Conservation (phyloP, 257 asterid species). For the Solanum bulbocastanum region DNA sequence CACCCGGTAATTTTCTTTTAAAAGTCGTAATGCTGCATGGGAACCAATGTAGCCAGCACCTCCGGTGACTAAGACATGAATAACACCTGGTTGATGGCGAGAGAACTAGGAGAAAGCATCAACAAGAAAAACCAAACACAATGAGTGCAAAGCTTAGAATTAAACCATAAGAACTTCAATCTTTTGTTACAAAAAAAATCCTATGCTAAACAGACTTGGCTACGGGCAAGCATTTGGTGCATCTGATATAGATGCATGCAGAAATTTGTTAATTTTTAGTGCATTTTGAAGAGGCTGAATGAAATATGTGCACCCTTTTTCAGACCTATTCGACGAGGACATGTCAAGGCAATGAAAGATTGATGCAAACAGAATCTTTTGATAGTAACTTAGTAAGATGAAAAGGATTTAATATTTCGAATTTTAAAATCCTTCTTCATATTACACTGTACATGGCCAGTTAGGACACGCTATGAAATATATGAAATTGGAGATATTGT, state of each 20-base stretch:
- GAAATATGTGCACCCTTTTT: background rate
- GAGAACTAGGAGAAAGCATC: conserved; percentile 46
- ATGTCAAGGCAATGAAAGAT: background rate
- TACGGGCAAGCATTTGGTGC: background rate
- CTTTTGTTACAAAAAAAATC: background rate
- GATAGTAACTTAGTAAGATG: background rate
- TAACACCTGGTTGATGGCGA: conserved; percentile 66
- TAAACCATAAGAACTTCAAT: background rate
- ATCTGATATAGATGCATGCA: background rate
- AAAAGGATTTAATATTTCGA: background rate
- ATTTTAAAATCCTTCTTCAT: background rate
- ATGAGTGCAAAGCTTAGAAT: background rate
- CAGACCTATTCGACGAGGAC: background rate
- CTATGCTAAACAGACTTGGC: background rate
- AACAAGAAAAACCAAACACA: background rate
- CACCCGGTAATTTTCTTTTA: conserved; percentile 75
- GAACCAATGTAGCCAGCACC: conserved; percentile 97
- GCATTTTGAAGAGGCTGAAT: background rate
- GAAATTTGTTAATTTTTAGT: background rate
- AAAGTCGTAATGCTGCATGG: conserved; percentile 79
- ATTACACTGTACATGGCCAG: background rate
- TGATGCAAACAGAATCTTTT: background rate
- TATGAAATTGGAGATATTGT: background rate
- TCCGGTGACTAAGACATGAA: conserved; percentile 92
- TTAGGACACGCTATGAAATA: background rate